These are phyloP conservation scores for Xylariaceae sp. DNA, from an alignment of 2,329 filamentous ascomycete species.

Conservation along the genomic window DNA sequence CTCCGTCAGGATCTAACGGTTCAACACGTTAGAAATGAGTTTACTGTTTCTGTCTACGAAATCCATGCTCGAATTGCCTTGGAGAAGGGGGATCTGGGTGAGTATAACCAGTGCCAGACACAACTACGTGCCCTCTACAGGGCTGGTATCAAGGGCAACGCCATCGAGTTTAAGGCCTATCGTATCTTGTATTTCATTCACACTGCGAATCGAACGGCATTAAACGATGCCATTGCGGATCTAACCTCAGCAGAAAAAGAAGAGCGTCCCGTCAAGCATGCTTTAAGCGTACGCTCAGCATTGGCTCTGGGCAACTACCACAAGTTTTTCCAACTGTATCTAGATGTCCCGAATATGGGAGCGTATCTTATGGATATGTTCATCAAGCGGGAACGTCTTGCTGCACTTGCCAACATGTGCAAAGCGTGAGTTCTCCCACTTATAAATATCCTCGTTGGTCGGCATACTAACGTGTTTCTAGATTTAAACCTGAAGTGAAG, in stretches of 20 bases:
- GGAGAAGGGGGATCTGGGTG: conserved; percentile 99
- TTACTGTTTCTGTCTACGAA: conserved; percentile 96
- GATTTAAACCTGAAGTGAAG: conserved; percentile 90
- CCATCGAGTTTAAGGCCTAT: conserved; percentile 97
- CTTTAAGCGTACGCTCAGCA: conserved; percentile 87
- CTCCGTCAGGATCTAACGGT: conserved; percentile 97
- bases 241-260: conserved; percentile 97
- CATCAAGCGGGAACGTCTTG: conserved; percentile 88
- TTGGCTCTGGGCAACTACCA: conserved; percentile 96
- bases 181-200: conserved; percentile 99
- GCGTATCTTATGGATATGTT: conserved; percentile 99
- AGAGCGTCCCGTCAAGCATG: conserved; percentile 85
- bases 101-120: conserved; percentile 99
- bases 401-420: conserved; percentile 90
- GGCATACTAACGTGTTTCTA: conserved; percentile 59
- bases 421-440: conserved; percentile 76
- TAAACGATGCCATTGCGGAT: conserved; percentile 98
- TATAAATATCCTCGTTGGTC: not conserved
- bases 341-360: conserved; percentile 94
- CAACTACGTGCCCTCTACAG: conserved; percentile 92
- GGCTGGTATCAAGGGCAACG: conserved; percentile 84
- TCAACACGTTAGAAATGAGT: conserved; percentile 94
- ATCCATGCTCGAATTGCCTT: conserved; percentile 96
- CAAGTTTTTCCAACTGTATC: conserved; percentile 95
- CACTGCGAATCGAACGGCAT: conserved; percentile 95